Conservation (phyloP, 768 basidiomycete genomes). For the Pulveroboletus ravenelii region DNA sequence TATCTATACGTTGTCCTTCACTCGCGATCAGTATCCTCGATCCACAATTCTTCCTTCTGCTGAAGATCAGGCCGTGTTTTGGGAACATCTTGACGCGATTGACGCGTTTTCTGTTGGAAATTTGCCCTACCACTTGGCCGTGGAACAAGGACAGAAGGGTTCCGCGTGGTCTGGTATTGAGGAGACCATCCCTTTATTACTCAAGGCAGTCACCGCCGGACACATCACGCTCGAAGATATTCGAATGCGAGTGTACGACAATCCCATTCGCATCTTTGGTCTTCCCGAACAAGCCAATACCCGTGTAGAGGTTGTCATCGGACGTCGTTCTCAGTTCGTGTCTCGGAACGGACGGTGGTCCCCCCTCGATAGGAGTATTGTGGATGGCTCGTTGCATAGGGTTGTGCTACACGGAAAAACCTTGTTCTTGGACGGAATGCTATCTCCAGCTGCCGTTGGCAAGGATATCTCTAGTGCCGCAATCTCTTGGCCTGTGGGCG, state of each 20-base stretch:
- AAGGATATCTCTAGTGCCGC: constrained; percentile 67
- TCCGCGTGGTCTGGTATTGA: constrained; percentile 77
- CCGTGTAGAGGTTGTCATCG: constrained; percentile 88
- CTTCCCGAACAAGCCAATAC: constrained; percentile 83
- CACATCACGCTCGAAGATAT: constrained; percentile 81
- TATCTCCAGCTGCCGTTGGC: constrained; percentile 56
- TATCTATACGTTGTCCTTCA: constrained; percentile 88
- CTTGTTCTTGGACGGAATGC: constrained; percentile 78
- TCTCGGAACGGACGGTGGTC: constrained; percentile 66
- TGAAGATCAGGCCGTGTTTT: constrained; percentile 77
- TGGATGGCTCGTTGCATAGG: constrained; percentile 79
- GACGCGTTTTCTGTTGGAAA: constrained; percentile 89
- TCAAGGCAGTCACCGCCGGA: constrained; percentile 79
- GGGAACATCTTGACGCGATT: constrained; percentile 78
- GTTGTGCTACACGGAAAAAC: constrained; percentile 90
- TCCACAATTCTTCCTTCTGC: constrained; percentile 61
- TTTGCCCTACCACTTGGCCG: constrained; percentile 73
- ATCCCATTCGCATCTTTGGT: constrained; percentile 88
- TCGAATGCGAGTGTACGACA: constrained; percentile 79
- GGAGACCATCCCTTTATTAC: constrained; percentile 81
- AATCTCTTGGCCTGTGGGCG: constrained; percentile 38
- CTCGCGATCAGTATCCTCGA: constrained; percentile 64
- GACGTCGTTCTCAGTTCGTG: constrained; percentile 60
- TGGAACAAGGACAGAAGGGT: constrained; percentile 53
- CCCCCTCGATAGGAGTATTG: constrained; percentile 58